Evolutionary conservation across 202 grass and related monocot genomes (phyloP), one percentile per base, ranked within the genome.

Genomic region (Saccharum hybrid): DNA sequence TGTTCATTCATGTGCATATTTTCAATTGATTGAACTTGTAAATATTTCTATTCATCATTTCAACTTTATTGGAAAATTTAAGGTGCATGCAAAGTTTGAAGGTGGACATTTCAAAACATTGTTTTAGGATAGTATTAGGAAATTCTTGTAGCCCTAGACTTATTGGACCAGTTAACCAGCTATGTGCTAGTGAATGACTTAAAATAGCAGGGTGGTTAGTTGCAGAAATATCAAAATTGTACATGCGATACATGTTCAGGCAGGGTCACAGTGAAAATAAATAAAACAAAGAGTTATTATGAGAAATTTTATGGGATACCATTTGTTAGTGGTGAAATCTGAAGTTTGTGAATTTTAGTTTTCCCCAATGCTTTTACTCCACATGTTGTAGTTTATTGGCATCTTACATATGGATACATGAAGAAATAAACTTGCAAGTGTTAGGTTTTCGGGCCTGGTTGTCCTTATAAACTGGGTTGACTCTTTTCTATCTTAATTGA

Each of bases 351-450:
- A 43, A 21, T 54, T 75, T 66, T 61, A 54, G 46, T 4, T 36
- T 52, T 46, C 0, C 34, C 15, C 9, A 10, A 34, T 21, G 51
- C 21, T 66, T 86, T 63, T 77, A 5, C 75, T 41, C 13, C 31
- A 39, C 42, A 11, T 16, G 1, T 60, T 69, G 5, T 70, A 52
- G 11, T 77, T 49, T 59, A 9, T 19, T 16, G 10, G 19, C 7
- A 16, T 74, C 63, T 65, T 80, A n/a, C 52, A 63, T 79, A 40
- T 6, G 48, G 36, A 80, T 59, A n/a, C 4, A 81, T 76, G 43
- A 66, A 63, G 23, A 22, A 36, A 76, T 66, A 4, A 28, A 28
- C 26, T 28, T 28, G 26, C 26, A 28, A 28, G 26, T 28, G 26
- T 28, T 28, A 28, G 26, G 26, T 28, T 28, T 28, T 28, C 26